A percentile compares a stretch with the other conserved stretches of the same genome.
These are phyloP conservation scores for Luffa acutangula DNA, from an alignment of 306 rosid species.

Conservation along the genomic window DNA sequence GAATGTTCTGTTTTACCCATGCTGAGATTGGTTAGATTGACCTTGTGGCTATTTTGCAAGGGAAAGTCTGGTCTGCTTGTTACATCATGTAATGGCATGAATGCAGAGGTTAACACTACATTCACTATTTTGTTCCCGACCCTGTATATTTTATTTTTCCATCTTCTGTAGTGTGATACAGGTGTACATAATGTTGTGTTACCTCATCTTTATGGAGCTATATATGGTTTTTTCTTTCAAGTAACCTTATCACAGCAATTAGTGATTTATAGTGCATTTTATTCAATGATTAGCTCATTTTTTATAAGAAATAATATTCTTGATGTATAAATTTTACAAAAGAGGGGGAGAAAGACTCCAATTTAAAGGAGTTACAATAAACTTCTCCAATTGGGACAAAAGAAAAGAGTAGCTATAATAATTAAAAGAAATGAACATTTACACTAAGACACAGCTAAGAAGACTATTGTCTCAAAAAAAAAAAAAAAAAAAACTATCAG, in stretches of 20 bases:
- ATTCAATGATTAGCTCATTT: neutral
- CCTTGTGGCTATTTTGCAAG: conserved; percentile 44
- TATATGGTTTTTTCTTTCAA: neutral
- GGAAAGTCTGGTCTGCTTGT: conserved; percentile 34
- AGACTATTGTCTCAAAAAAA: neutral
- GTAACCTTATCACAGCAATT: neutral
- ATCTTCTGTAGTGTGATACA: neutral
- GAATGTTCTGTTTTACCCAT: conserved; percentile 78
- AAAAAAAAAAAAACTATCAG: neutral
- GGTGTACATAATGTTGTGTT: neutral
- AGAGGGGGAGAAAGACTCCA: neutral
- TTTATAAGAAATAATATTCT: neutral
- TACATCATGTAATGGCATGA: conserved; percentile 36
- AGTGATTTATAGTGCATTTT: neutral
- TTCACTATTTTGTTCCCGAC: neutral
- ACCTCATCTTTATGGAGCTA: neutral
- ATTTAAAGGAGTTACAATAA: neutral
- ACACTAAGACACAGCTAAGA: neutral
- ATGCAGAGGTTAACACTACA: conserved; percentile 43
- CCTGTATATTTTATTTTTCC: neutral
- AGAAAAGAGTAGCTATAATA: neutral
- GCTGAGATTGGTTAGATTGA: conserved; percentile 72
- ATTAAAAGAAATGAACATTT: neutral
- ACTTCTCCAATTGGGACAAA: neutral
- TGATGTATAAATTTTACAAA: neutral